A percentile compares a stretch with the other conserved stretches of the same genome.
phyloP scores from a whole-genome alignment of 306 rosid species.

The Cicer chorassanicum region DNA sequence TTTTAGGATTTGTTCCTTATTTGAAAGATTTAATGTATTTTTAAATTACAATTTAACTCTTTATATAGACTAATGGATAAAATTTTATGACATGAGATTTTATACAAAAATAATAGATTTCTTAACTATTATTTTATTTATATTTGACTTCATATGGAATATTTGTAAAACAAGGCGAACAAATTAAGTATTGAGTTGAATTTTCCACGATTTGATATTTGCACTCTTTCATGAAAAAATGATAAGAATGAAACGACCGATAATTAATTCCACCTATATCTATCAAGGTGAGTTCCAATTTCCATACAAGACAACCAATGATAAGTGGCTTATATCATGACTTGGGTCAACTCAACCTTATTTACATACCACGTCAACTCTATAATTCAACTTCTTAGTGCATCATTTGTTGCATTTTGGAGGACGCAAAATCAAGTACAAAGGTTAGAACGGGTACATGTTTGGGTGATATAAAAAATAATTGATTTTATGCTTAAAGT shows the following conservation, averaged over 20 bases:
- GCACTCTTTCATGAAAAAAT: slow-evolving; percentile 12
- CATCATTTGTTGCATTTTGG: background rate
- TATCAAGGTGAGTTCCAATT: slow-evolving; percentile 18
- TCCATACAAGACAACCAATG: slow-evolving; percentile 24
- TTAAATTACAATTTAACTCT: no score
- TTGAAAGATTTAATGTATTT: no score
- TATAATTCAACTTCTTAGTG: background rate
- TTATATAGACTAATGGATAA: no score
- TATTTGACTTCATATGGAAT: no score
- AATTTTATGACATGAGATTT: no score
- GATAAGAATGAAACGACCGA: background rate
- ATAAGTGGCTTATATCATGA: slow-evolving; percentile 18
- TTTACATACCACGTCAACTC: background rate
- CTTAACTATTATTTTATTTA: no score
- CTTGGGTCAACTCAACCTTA: slow-evolving; percentile 41
- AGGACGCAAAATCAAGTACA: no score
- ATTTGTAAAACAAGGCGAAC: background rate
- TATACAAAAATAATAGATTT: no score
- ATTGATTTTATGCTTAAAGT: no score
- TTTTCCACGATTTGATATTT: slow-evolving; percentile 16
- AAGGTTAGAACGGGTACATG: no score
- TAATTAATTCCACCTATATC: slow-evolving; percentile 11
- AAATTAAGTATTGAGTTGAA: slow-evolving; percentile 32
- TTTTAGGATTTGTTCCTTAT: no score
- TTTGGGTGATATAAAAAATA: no score